Base-by-base conservation (phyloP, 352 stramenopile species). In the Globisporangium cystogenes region DNA sequence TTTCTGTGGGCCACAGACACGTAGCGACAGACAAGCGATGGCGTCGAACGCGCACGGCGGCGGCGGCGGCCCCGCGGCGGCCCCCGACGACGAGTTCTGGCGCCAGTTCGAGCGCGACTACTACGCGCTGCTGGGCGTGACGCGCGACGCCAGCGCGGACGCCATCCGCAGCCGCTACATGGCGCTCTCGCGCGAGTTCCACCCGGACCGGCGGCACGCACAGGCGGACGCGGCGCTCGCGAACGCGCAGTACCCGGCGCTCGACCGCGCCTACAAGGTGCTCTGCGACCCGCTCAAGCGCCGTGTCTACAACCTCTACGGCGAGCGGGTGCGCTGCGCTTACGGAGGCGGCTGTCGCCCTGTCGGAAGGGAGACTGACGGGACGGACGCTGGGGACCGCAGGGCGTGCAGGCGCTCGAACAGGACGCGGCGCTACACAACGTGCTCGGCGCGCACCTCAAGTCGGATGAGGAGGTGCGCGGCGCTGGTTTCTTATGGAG, bases 231-330 rank as follows among this genome's bases (percentile, higher is more conserved):
- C 61, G 10, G 62, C 65, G 62, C 68, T 85, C 7, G 82, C 82
- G 26, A 90, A 90, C 59, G 62, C 73, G 53, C 75, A 90, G 60
- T 93, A 91, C 62, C 77, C 82, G 47, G 57, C 79, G n/a, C 58
- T 93, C 36, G 80, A 93, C 59, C 66, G 80, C 45, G 82, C 82
- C 1, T 93, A 93, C 72, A 91, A 91, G 56, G 79, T 93, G 49
- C 69, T 93, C 3, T 79, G 57, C 37, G 82, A 90, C 46, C 80
- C 76, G 4, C 57, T 84, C 8, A 79, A 70, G 62, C 80, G 80
- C 36, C 63, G 70, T 24, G 78, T 82, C 46, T 93, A 93, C 64
- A 80, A 90, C 59, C 57, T 84, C 39, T 90, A 88, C 60, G 82
- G 82, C 47, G 82, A 93, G 53, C 71, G 70, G 59, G 71, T 81